Conservation (phyloP, 495 filamentous ascomycete genomes). For the Paragyromitra xinjiangensis region DNA sequence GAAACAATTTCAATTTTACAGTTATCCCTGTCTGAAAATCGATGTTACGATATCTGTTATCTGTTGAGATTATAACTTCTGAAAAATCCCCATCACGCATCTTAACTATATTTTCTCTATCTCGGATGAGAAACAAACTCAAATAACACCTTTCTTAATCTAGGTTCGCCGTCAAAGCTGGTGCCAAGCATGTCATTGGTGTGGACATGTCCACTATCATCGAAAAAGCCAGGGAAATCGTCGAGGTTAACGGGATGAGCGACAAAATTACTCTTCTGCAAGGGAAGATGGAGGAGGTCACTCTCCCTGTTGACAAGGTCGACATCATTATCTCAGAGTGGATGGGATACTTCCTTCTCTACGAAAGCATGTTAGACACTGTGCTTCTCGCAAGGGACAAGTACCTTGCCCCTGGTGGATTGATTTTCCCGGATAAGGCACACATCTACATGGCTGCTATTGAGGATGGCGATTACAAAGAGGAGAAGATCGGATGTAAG, state of each 20-base stretch:
- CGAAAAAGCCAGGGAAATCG: conserved; percentile 90
- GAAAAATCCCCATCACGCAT: conserved; percentile 17
- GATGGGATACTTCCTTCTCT: conserved; percentile 99
- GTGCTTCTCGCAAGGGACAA: conserved; percentile 92
- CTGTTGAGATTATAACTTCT: conserved; percentile 55
- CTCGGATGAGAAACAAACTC: neutral
- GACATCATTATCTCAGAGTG: conserved; percentile 99
- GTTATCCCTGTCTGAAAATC: conserved; percentile 58
- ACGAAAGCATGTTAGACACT: conserved; percentile 97
- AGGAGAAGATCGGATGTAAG: conserved; percentile 77
- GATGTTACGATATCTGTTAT: conserved; percentile 51
- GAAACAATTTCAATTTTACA: conserved; percentile 52
- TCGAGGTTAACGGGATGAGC: conserved; percentile 82
- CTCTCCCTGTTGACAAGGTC: conserved; percentile 85
- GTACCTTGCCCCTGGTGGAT: conserved; percentile 82
- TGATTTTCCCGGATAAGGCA: conserved; percentile 91
- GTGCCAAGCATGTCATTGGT: conserved; percentile 91
- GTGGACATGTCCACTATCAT: conserved; percentile 98
- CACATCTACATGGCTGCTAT: conserved; percentile 86
- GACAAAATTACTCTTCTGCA: conserved; percentile 88
- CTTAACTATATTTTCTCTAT: neutral
- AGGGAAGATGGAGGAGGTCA: conserved; percentile 96
- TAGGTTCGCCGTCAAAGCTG: conserved; percentile 96
- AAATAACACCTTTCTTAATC: conserved; percentile 39
- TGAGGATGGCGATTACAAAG: conserved; percentile 83